Evolutionary conservation across 1,284 basidiomycete genomes (phyloP).

Genomic region (Ceratobasidium sp.): DNA sequence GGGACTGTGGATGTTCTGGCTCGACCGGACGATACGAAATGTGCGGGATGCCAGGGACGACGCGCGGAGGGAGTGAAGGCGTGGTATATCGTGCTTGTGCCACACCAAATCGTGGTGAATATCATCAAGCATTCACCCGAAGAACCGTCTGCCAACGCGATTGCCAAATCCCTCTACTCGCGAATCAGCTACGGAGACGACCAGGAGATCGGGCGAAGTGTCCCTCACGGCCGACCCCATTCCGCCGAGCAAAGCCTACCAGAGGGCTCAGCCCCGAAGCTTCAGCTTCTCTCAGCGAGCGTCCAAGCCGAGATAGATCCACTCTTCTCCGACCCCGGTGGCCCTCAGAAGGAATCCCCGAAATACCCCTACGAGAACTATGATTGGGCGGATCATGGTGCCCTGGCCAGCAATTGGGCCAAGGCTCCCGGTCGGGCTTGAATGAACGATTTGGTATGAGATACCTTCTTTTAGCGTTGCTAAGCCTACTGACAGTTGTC

Average conservation of each 20-base stretch:
- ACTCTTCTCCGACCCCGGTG: neutral
- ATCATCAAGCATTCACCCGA: neutral
- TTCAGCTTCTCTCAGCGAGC: neutral
- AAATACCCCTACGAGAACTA: slow-evolving; percentile 25
- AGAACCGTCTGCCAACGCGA: neutral
- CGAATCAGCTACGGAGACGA: neutral
- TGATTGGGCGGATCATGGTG: slow-evolving; percentile 24
- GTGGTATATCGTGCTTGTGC: slow-evolving; percentile 7
- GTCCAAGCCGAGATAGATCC: neutral
- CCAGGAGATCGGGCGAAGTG: neutral
- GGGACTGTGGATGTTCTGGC: slow-evolving; percentile 20
- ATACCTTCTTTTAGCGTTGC: too few relatives aligned
- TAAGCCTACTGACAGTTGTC: too few relatives aligned
- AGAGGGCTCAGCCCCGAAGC: neutral
- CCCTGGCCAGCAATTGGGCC: neutral
- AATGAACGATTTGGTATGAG: too few relatives aligned
- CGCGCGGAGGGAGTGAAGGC: slow-evolving; percentile 1
- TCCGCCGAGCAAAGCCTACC: neutral
- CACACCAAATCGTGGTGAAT: slow-evolving; percentile 12
- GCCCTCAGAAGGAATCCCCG: neutral
- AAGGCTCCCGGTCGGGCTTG: neutral
- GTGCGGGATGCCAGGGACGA: slow-evolving; percentile 26
- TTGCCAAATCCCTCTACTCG: neutral
- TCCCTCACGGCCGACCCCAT: neutral
- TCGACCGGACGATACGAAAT: slow-evolving; percentile 15